phyloP scores from a whole-genome alignment of 2,329 filamentous ascomycete genomes.

The Paramyrothecium sp. region DNA sequence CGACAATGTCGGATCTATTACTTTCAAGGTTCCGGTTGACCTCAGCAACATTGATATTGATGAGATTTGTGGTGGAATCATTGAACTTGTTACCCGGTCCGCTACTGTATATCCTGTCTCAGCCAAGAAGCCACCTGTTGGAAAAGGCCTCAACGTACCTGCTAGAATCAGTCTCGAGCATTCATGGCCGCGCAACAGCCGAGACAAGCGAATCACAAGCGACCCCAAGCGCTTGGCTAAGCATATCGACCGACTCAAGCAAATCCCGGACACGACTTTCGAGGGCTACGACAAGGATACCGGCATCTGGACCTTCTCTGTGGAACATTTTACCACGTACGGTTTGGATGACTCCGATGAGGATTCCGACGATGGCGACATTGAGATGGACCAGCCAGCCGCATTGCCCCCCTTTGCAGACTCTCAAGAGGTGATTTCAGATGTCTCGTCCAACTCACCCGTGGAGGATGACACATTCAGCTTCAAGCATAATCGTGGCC shows the following conservation, averaged over 20 bases:
- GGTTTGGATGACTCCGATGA: slow-evolving; percentile 80
- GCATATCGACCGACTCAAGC: slow-evolving; percentile 79
- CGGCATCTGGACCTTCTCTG: slow-evolving; percentile 86
- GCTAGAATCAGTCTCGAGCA: slow-evolving; percentile 86
- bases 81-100: slow-evolving; percentile 72
- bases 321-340: slow-evolving; percentile 97
- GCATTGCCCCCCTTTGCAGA: slow-evolving; percentile 10
- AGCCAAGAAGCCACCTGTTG: slow-evolving; percentile 75
- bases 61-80: slow-evolving; percentile 73
- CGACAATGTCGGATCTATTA: slow-evolving; percentile 74
- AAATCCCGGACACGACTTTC: slow-evolving; percentile 78
- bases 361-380: slow-evolving; percentile 57
- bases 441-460: slow-evolving; percentile 19
- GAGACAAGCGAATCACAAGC: slow-evolving; percentile 51
- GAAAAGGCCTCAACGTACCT: slow-evolving; percentile 89
- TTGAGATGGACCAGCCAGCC: slow-evolving; percentile 22
- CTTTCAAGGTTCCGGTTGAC: slow-evolving; percentile 80
- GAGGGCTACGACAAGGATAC: slow-evolving; percentile 75
- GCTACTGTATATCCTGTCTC: slow-evolving; percentile 84
- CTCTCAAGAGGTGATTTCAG: slow-evolving; percentile 13
- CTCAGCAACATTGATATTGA: slow-evolving; percentile 77
- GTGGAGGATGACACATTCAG: slow-evolving; percentile 59
- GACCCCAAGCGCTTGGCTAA: slow-evolving; percentile 69
- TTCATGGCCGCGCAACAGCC: slow-evolving; percentile 76
- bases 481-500: slow-evolving; percentile 46